These are phyloP conservation scores for Trichophyton verrucosum DNA, from an alignment of 2,329 filamentous ascomycete species.

Conservation along the genomic window DNA sequence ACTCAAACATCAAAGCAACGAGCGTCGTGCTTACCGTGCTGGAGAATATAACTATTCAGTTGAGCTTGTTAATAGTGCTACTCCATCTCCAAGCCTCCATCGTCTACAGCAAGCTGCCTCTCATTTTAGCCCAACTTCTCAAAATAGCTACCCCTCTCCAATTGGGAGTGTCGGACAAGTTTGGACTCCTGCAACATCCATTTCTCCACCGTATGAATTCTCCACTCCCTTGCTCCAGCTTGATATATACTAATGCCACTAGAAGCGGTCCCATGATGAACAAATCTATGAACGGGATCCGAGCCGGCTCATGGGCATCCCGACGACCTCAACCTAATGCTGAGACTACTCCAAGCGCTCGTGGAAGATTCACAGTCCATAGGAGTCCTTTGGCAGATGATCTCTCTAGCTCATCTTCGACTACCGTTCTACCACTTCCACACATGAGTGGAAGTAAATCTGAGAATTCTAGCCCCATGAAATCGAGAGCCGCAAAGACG, in stretches of 20 bases:
- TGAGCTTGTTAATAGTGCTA: constrained; percentile 33
- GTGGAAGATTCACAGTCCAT: constrained; percentile 19
- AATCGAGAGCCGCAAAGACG: constrained; percentile 21
- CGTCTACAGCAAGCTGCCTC: constrained; percentile 29
- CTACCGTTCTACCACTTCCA: constrained; percentile 23
- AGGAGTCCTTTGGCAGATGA: constrained; percentile 23
- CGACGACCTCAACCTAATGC: constrained; percentile 26
- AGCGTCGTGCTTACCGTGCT: constrained; percentile 87
- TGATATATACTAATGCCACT: constrained; percentile 19
- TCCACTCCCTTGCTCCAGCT: not conserved
- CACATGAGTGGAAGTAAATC: constrained; percentile 22
- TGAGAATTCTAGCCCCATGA: constrained; percentile 30
- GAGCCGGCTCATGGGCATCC: constrained; percentile 28
- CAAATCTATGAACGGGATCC: constrained; percentile 25
- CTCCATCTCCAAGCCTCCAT: constrained; percentile 33
- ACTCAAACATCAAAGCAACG: constrained; percentile 88
- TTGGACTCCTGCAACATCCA: constrained; percentile 38
- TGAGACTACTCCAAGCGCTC: constrained; percentile 29
- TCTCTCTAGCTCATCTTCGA: constrained; percentile 26
- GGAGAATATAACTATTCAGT: constrained; percentile 70
- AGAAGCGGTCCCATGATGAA: constrained; percentile 29
- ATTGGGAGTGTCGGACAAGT: constrained; percentile 26
- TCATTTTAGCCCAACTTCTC: constrained; percentile 32
- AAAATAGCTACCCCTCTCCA: constrained; percentile 33
- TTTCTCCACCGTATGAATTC: constrained; percentile 35